A percentile compares a stretch with the other conserved stretches of the same genome.
phyloP scores from a whole-genome alignment of 805 yeast genomes.

The Starmerella apicola region DNA sequence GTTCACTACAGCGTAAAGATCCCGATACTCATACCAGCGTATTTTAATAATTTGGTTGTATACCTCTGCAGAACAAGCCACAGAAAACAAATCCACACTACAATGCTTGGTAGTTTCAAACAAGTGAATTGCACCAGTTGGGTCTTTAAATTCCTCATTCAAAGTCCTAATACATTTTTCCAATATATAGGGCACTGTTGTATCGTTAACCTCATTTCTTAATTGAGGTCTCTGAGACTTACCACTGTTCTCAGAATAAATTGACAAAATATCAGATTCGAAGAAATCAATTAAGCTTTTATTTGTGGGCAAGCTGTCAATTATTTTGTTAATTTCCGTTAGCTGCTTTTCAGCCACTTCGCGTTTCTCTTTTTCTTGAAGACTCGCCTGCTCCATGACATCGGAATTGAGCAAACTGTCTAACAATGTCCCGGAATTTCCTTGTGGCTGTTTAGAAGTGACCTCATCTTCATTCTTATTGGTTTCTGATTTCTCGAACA shows the following conservation, averaged over 20 bases:
- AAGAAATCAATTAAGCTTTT: conserved; percentile 21
- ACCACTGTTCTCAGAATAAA: conserved; percentile 3
- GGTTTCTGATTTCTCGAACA: conserved; percentile 5
- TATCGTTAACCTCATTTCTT: conserved; percentile 6
- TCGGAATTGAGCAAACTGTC: conserved; percentile 6
- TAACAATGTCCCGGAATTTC: conserved; percentile 3
- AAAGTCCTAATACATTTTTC: conserved; percentile 16
- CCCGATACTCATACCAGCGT: conserved; percentile 32
- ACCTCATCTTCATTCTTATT: neutral
- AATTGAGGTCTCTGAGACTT: neutral
- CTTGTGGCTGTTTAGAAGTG: neutral
- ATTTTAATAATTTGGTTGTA: conserved; percentile 30
- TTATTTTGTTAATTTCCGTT: conserved; percentile 18
- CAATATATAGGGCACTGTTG: conserved; percentile 11
- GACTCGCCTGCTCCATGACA: neutral
- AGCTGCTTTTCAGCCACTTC: neutral
- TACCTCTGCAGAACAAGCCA: conserved; percentile 31
- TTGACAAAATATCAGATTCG: conserved; percentile 14
- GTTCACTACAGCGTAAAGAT: conserved; percentile 27
- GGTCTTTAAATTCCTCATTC: conserved; percentile 21
- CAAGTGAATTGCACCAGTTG: conserved; percentile 28
- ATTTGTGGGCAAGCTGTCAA: conserved; percentile 20
- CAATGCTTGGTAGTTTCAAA: conserved; percentile 28
- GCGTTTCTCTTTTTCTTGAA: conserved; percentile 2
- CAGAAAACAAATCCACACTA: conserved; percentile 29